phyloP scores from a whole-genome alignment of 495 filamentous ascomycete species.

The Neurospora africana region DNA sequence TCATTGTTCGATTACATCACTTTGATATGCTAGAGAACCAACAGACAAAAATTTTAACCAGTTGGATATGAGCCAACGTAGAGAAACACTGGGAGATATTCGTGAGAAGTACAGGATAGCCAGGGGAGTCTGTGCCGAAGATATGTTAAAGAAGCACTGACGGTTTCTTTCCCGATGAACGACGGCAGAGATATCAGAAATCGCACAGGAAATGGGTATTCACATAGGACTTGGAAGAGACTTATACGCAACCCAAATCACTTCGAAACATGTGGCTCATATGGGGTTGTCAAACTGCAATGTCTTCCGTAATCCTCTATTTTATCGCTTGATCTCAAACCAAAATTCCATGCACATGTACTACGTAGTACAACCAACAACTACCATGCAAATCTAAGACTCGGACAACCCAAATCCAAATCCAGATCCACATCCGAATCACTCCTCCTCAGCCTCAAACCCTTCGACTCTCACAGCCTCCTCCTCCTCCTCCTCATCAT shows the following conservation, averaged over 20 bases:
- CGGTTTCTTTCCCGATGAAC: not conserved
- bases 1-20: not conserved
- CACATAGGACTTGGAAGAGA: not conserved
- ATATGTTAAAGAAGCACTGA: too few species aligned
- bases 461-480: slow-evolving; percentile 4
- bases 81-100: not conserved
- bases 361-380: not conserved
- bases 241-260: not conserved
- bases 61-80: not conserved
- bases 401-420: not conserved
- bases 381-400: not conserved
- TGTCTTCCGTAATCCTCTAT: not conserved
- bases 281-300: not conserved
- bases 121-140: too few species aligned
- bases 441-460: slow-evolving; percentile 11
- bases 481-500: slow-evolving; percentile 26
- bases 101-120: too few species aligned
- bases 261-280: not conserved
- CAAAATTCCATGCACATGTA: not conserved
- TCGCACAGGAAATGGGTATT: not conserved
- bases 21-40: not conserved
- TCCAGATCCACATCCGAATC: not conserved
- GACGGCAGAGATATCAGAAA: not conserved
- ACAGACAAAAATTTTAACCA: not conserved
- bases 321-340: not conserved